Conservation (phyloP, 2,329 filamentous ascomycete genomes). For the Penicillium sp. region DNA sequence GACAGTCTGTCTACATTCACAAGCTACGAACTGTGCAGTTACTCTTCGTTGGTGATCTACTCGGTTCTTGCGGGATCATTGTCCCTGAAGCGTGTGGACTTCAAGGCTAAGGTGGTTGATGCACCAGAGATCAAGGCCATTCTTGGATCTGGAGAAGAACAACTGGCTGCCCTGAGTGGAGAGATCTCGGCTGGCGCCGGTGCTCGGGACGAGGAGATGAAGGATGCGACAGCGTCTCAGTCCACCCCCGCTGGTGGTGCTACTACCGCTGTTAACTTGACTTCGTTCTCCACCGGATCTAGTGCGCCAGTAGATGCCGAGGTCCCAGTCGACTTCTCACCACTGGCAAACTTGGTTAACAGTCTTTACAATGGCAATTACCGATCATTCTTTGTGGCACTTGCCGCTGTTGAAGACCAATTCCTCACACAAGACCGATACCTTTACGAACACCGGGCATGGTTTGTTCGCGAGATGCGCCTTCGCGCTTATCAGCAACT, state of each 20-base stretch:
- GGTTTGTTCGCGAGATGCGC: constrained; percentile 99
- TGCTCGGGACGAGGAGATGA: constrained; percentile 73
- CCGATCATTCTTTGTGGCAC: constrained; percentile 85
- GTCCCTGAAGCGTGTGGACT: constrained; percentile 93
- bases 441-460: constrained; percentile 90
- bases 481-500: constrained; percentile 95
- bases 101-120: constrained; percentile 98
- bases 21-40: constrained; percentile 96
- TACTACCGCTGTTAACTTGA: constrained; percentile 81
- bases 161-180: constrained; percentile 77
- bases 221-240: constrained; percentile 58
- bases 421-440: constrained; percentile 95
- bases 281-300: constrained; percentile 70
- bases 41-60: constrained; percentile 92
- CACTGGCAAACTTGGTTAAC: constrained; percentile 82
- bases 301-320: constrained; percentile 74
- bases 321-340: constrained; percentile 81
- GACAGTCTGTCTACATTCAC: constrained; percentile 98
- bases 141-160: constrained; percentile 84
- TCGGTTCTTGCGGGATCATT: constrained; percentile 92
- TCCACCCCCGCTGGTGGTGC: constrained; percentile 55
- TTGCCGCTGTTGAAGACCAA: constrained; percentile 86
- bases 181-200: constrained; percentile 79
- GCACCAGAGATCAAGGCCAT: constrained; percentile 98
- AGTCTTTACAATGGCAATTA: constrained; percentile 94